Percentiles rank a stretch among this genome's conserved stretches.
Conservation (phyloP, 2,329 filamentous ascomycete genomes). For the Ophiostoma perfectum region DNA sequence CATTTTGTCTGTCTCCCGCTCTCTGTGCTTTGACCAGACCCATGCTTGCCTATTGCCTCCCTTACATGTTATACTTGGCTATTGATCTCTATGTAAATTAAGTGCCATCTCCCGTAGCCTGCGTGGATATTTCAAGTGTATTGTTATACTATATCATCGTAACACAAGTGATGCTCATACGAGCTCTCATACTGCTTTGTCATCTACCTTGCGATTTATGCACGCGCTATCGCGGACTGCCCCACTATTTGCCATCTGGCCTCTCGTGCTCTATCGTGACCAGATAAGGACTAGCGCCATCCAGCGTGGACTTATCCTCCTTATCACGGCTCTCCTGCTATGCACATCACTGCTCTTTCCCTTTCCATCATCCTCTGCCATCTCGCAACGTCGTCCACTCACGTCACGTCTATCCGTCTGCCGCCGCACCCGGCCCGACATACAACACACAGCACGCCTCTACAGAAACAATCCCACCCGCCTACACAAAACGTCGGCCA, state of each 20-base stretch:
- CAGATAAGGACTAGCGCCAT: too few species aligned
- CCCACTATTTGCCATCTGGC: background rate
- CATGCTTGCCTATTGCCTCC: too few species aligned
- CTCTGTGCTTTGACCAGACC: too few species aligned
- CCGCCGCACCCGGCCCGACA: background rate
- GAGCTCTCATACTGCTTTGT: too few species aligned
- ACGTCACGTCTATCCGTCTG: background rate
- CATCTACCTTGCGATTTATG: too few species aligned
- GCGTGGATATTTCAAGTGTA: too few species aligned
- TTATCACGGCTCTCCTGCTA: background rate
- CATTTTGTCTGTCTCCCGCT: too few species aligned
- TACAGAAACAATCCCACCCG: background rate
- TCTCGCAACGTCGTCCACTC: slow-evolving; percentile 2
- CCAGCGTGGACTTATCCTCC: background rate
- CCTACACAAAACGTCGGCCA: background rate
- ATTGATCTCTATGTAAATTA: too few species aligned
- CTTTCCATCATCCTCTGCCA: background rate
- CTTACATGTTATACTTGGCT: too few species aligned
- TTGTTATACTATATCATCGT: too few species aligned
- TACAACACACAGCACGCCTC: background rate
- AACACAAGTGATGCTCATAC: too few species aligned
- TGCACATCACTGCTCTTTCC: background rate
- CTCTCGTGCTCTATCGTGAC: background rate
- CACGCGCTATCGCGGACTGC: background rate
- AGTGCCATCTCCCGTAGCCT: too few species aligned